A percentile compares a stretch with the other conserved stretches of the same genome.
Conservation (phyloP, 176 grass and related monocot genomes). For the Carex littledalei region DNA sequence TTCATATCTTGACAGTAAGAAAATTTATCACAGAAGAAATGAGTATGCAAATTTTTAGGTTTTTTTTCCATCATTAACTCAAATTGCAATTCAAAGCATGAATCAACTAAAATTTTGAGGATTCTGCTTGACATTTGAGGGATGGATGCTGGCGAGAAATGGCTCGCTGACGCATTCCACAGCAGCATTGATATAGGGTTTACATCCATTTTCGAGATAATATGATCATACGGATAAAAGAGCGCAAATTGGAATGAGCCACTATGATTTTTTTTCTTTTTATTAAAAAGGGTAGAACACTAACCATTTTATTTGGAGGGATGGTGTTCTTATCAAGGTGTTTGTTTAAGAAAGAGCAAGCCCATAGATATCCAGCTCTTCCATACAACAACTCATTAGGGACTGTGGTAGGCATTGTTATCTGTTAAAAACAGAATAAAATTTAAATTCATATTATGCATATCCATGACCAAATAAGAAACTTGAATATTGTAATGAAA, state of each 20-base stretch:
- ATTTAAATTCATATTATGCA: background rate
- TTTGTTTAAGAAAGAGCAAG: constrained; percentile 90
- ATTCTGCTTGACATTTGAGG: background rate
- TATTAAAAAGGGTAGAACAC: background rate
- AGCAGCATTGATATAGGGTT: background rate
- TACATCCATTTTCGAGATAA: background rate
- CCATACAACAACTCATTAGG: constrained; percentile 79
- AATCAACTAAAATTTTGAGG: background rate
- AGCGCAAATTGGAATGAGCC: background rate
- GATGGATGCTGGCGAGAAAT: background rate
- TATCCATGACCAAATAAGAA: constrained; percentile 7
- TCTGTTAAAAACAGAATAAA: constrained; percentile 36
- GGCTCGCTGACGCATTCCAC: too few relatives aligned
- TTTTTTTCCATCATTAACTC: background rate
- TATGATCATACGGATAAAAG: background rate
- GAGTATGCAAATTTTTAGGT: background rate
- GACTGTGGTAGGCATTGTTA: constrained; percentile 52
- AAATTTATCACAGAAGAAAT: background rate
- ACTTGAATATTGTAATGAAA: background rate
- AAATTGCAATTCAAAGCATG: background rate
- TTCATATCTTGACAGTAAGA: too few relatives aligned
- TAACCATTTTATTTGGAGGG: constrained; percentile 45
- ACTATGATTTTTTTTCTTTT: background rate
- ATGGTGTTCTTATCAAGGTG: constrained; percentile 55
- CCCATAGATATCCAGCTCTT: constrained; percentile 87